Evolutionary conservation across 2,329 filamentous ascomycete genomes (phyloP), one percentile per base, ranked within the genome.

Genomic region (Trichoderma sp.): DNA sequence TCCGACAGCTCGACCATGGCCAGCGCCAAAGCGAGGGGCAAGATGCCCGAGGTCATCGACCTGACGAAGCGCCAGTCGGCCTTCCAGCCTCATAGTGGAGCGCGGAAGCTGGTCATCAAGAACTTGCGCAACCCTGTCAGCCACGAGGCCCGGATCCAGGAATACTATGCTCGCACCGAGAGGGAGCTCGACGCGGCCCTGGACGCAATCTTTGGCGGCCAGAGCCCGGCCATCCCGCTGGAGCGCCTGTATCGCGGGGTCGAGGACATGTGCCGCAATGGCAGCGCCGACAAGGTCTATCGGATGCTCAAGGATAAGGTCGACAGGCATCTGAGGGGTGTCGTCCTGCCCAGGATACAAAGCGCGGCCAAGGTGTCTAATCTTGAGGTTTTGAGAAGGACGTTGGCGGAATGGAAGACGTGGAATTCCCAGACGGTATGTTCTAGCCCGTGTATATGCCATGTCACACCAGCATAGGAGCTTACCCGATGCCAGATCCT

Each of bases 71-170:
- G 67, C 26, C 73, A 76, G 21, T 75, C 77, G 41, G 77, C 79
- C 58, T 91, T 93, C 73, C 90, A 90, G 70, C 88, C 92, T 14
- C 87, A 91, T 72, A 82, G 84, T 12, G 93, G 92, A 39, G 88
- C 92, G 21, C 93, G 90, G 81, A 93, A 90, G 77, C 85, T 99
- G 52, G 86, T 94, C n/a, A 91, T 99, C 72, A 97, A 97, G 84
- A 98, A 97, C 75, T 84, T 97, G 68, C 88, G 90, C 66, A 83
- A 85, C 1, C 83, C 83, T 19, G 79, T 84, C n/a, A 83, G 84
- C 65, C 74, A 77, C 45, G 73, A 78, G 60, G 81, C 85, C 63
- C 86, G 92, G 71, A 85, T 90, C 21, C 87, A 90, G 68, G 83
- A 86, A 68, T 98, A 97, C 79, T 92, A 96, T 71, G 82, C 88